phyloP scores from a whole-genome alignment of 1,284 basidiomycete genomes.

The Cutaneotrichosporon curvatum region DNA sequence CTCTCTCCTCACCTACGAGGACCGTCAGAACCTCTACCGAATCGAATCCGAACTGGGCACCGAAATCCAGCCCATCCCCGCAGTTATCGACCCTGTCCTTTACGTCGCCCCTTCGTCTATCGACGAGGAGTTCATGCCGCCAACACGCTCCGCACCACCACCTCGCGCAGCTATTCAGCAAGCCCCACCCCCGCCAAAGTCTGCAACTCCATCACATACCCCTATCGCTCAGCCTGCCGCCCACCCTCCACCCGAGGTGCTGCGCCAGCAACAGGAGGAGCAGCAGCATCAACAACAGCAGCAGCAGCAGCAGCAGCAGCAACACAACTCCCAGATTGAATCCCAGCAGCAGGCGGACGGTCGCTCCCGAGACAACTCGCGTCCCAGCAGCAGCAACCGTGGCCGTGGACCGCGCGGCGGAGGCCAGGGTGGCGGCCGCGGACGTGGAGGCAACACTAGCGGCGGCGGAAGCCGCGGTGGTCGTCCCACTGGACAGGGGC shows the following conservation, averaged over 20 bases:
- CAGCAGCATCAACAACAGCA: background rate
- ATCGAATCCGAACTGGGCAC: constrained; percentile 98
- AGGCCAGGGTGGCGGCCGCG: background rate
- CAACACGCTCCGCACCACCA: constrained; percentile 15
- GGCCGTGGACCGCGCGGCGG: constrained; percentile 8
- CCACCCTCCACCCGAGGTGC: constrained; percentile 7
- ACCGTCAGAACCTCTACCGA: constrained; percentile 92
- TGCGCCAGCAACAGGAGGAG: constrained; percentile 1
- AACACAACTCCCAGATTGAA: background rate
- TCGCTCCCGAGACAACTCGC: constrained; percentile 9
- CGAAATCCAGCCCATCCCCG: constrained; percentile 93
- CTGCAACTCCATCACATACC: background rate
- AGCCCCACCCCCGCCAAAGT: constrained; percentile 3
- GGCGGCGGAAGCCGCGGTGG: constrained; percentile 3
- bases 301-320: background rate
- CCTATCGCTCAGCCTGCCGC: constrained; percentile 9
- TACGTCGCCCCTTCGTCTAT: constrained; percentile 62
- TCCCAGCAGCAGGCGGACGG: constrained; percentile 1
- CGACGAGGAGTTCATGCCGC: constrained; percentile 20
- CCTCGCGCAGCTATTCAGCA: constrained; percentile 3
- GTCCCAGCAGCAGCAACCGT: constrained; percentile 12
- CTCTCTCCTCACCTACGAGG: constrained; percentile 93
- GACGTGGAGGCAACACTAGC: constrained; percentile 1
- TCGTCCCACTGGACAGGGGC: constrained; percentile 3
- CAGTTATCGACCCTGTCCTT: constrained; percentile 81